phyloP scores from a whole-genome alignment of 164 flowering plant genomes.

The Hamamelis virginiana region DNA sequence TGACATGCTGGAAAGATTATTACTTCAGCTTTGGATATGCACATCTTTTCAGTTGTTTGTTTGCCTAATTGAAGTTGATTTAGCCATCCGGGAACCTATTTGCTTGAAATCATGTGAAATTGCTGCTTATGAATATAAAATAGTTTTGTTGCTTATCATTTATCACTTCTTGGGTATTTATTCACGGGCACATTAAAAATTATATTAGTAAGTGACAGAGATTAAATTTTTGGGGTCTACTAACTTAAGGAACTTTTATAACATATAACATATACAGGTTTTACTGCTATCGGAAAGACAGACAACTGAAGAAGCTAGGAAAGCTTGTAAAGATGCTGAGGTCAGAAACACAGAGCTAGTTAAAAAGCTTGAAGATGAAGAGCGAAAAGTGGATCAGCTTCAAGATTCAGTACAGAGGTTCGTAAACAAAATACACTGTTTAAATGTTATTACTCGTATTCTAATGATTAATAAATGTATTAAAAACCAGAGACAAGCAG shows the following conservation, averaged over 20 bases:
- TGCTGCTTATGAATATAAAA: too few species aligned
- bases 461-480: background rate
- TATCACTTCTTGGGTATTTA: too few species aligned
- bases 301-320: constrained; percentile 58
- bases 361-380: constrained; percentile 69
- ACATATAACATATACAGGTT: constrained; percentile 45
- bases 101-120: too few species aligned
- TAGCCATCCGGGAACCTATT: too few species aligned
- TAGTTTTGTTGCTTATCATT: too few species aligned
- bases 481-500: background rate
- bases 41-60: too few species aligned
- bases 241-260: background rate
- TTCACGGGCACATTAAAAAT: too few species aligned
- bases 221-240: too few species aligned
- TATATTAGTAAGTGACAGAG: too few species aligned
- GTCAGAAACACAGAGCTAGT: constrained; percentile 52
- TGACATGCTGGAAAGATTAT: too few species aligned
- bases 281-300: constrained; percentile 53
- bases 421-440: constrained; percentile 10
- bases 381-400: constrained; percentile 65
- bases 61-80: too few species aligned
- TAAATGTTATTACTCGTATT: constrained; percentile 3
- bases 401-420: constrained; percentile 93
- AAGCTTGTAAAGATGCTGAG: constrained; percentile 51
- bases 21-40: too few species aligned